Conservation (phyloP, 1,139 yeast species). For the Candida mesenterica region DNA sequence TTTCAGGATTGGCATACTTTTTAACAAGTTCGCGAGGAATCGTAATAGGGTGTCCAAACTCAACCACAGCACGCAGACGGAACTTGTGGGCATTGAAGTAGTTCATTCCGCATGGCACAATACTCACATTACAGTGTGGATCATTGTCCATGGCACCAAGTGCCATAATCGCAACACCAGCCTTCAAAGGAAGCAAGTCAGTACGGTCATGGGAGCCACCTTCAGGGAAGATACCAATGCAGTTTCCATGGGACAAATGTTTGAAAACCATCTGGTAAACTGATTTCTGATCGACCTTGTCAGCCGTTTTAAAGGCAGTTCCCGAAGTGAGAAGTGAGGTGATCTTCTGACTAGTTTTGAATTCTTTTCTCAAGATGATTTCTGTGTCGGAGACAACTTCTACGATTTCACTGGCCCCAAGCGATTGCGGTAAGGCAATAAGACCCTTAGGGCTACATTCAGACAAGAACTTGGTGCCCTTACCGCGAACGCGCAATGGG, state of each 20-base stretch:
- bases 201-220: constrained; percentile 52
- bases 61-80: constrained; percentile 47
- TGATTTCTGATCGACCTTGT: constrained; percentile 76
- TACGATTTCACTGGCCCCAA: constrained; percentile 74
- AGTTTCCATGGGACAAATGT: constrained; percentile 75
- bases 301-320: constrained; percentile 69
- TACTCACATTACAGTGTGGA: constrained; percentile 56
- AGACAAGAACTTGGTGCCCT: constrained; percentile 62
- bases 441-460: constrained; percentile 70
- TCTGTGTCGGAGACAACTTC: constrained; percentile 75
- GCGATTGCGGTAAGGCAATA: constrained; percentile 72
- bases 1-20: constrained; percentile 61
- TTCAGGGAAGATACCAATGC: constrained; percentile 95
- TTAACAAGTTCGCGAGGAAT: constrained; percentile 50
- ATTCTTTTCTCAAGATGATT: constrained; percentile 67
- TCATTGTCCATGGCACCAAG: constrained; percentile 53
- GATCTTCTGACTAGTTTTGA: constrained; percentile 51
- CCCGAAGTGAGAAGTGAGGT: constrained; percentile 48
- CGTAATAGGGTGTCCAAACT: constrained; percentile 44
- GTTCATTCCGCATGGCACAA: constrained; percentile 48
- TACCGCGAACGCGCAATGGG: constrained; percentile 57
- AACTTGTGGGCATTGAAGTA: constrained; percentile 48
- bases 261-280: constrained; percentile 82
- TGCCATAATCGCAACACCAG: constrained; percentile 52
- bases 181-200: constrained; percentile 41